Conservation (phyloP, 2,329 filamentous ascomycete genomes). For the Ophiobolus disseminans region DNA sequence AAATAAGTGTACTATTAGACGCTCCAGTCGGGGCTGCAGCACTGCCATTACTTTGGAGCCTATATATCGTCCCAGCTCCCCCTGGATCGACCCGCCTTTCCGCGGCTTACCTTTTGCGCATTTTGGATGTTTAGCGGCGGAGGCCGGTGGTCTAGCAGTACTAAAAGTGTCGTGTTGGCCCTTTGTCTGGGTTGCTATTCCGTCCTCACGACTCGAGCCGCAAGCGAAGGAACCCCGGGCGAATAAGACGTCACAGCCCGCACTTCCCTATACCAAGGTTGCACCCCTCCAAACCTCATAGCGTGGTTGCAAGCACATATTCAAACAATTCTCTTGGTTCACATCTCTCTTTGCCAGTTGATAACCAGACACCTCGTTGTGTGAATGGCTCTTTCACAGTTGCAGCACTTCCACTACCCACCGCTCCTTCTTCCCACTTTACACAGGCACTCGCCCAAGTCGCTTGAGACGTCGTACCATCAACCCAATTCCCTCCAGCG, state of each 20-base stretch:
- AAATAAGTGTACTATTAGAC: constrained; percentile 16
- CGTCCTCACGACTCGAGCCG: constrained; percentile 8
- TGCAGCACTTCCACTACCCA: constrained; percentile 22
- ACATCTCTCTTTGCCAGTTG: background rate
- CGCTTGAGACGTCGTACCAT: constrained; percentile 38
- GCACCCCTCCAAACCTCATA: constrained; percentile 2
- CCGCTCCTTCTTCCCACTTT: constrained; percentile 28
- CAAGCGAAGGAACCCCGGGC: constrained; percentile 5
- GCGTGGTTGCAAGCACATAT: constrained; percentile 1
- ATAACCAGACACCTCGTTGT: constrained; percentile 15
- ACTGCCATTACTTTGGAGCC: constrained; percentile 16
- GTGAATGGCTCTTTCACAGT: constrained; percentile 45
- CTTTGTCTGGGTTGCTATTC: constrained; percentile 2
- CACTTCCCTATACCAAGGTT: constrained; percentile 6
- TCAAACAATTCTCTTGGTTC: background rate
- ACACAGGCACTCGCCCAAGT: constrained; percentile 24
- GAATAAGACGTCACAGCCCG: constrained; percentile 15
- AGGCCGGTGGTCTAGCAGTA: too few relatives aligned
- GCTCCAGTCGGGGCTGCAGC: constrained; percentile 10
- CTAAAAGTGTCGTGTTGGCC: background rate
- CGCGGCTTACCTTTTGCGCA: constrained; percentile 8
- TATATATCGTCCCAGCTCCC: constrained; percentile 18
- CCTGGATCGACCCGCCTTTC: constrained; percentile 21
- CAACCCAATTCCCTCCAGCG: constrained; percentile 46
- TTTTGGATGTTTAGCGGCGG: background rate